These are phyloP conservation scores for Ulota crispa DNA, from an alignment of 225 moss, liverwort and hornwort genomes.

Conservation along the genomic window DNA sequence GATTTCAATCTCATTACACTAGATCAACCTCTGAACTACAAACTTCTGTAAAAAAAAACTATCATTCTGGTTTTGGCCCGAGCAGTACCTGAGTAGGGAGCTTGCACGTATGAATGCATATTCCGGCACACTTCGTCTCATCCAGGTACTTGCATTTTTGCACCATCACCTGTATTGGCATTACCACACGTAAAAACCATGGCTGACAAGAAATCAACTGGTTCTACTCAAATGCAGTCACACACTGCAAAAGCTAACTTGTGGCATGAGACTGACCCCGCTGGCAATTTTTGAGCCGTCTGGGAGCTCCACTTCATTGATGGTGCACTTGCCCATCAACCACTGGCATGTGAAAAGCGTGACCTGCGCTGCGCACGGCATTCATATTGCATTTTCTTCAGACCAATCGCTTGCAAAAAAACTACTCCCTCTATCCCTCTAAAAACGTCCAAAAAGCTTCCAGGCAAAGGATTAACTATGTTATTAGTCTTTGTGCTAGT, in stretches of 20 bases:
- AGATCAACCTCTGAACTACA: neutral
- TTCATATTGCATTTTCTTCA: constrained; percentile 19
- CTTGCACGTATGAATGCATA: constrained; percentile 96
- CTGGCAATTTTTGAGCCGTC: constrained; percentile 82
- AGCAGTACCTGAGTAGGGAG: constrained; percentile 82
- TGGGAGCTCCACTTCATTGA: constrained; percentile 72
- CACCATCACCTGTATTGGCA: constrained; percentile 70
- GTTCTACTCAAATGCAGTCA: neutral
- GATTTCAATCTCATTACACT: neutral
- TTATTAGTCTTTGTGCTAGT: no score
- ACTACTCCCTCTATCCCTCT: neutral
- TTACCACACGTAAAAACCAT: constrained; percentile 8
- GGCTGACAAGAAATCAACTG: neutral
- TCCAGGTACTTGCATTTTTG: constrained; percentile 89
- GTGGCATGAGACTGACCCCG: constrained; percentile 59
- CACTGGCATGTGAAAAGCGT: constrained; percentile 86
- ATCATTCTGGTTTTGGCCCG: neutral
- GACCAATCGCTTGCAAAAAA: neutral
- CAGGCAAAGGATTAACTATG: no score
- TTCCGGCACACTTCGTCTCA: constrained; percentile 91
- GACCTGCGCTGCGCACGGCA: constrained; percentile 69
- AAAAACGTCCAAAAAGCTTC: no score
- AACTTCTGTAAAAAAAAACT: constrained; percentile 11
- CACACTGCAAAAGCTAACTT: neutral
- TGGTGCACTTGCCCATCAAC: constrained; percentile 90